Percentiles rank a stretch among this genome's conserved stretches.
phyloP scores from a whole-genome alignment of 2,329 filamentous ascomycete species.

The Aspergillus latus region DNA sequence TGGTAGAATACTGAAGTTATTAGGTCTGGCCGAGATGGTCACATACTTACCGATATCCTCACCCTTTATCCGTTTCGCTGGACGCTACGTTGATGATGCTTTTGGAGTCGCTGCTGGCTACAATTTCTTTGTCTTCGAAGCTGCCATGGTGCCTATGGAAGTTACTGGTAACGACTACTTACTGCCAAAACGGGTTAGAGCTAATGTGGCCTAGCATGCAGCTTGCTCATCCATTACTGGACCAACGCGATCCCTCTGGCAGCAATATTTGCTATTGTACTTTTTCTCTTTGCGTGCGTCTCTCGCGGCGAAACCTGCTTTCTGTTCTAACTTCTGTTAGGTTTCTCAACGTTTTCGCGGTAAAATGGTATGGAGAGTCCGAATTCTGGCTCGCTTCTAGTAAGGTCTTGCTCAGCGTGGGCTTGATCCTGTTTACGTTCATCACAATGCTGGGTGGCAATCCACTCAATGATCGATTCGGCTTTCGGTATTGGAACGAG shows the following conservation, averaged over 20 bases:
- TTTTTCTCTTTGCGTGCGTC: constrained; percentile 46
- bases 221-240: constrained; percentile 53
- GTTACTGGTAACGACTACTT: constrained; percentile 34
- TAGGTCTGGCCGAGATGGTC: constrained; percentile 52
- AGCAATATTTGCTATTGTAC: constrained; percentile 48
- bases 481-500: constrained; percentile 66
- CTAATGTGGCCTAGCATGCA: constrained; percentile 38
- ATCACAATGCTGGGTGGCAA: constrained; percentile 82
- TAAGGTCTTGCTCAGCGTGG: constrained; percentile 70
- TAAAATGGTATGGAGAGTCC: constrained; percentile 72
- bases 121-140: constrained; percentile 55
- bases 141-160: constrained; percentile 53
- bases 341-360: constrained; percentile 67
- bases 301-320: background rate
- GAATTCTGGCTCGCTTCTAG: constrained; percentile 74
- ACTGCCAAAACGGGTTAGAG: background rate
- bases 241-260: constrained; percentile 47
- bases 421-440: constrained; percentile 74
- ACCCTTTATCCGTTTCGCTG: constrained; percentile 49
- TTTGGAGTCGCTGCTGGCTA: constrained; percentile 50
- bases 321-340: constrained; percentile 14
- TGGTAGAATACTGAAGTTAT: constrained; percentile 23
- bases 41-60: constrained; percentile 50
- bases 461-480: constrained; percentile 68
- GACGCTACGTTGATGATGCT: constrained; percentile 51